Conservation (phyloP, 129 eudicot genomes). For the Gnaphalium uliginosum region DNA sequence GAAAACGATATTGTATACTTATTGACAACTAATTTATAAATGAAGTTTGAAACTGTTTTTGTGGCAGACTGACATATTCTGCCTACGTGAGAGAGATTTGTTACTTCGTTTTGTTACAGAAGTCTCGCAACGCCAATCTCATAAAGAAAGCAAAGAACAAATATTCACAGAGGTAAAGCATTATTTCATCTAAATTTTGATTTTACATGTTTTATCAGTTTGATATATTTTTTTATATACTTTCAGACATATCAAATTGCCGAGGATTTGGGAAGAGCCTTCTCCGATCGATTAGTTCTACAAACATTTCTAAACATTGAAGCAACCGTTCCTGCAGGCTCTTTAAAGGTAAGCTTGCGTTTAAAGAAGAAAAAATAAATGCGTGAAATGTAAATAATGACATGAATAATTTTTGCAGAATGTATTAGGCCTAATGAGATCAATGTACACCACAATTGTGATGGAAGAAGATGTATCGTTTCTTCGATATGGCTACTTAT, state of each 20-base stretch:
- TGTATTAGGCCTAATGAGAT: constrained; percentile 59
- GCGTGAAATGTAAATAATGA: neutral
- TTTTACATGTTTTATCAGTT: too few relatives aligned
- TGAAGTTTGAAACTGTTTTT: constrained; percentile 9
- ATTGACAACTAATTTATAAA: neutral
- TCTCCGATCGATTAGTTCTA: constrained; percentile 62
- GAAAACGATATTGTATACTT: neutral
- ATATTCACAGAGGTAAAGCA: constrained; percentile 66
- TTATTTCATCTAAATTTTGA: neutral
- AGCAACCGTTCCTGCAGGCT: constrained; percentile 48
- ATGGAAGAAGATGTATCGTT: constrained; percentile 86
- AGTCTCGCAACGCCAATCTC: constrained; percentile 64
- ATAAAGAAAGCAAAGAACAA: constrained; percentile 73
- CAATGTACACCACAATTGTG: constrained; percentile 62
- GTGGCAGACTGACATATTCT: constrained; percentile 65
- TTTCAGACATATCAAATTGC: constrained; percentile 59
- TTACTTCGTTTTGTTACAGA: constrained; percentile 70
- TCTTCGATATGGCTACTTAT: constrained; percentile 78
- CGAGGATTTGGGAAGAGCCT: constrained; percentile 95
- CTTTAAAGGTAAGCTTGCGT: constrained; percentile 40
- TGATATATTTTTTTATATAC: too few relatives aligned
- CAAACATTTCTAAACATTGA: constrained; percentile 75
- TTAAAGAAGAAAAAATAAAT: neutral
- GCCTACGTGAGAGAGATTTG: constrained; percentile 84
- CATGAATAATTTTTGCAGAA: constrained; percentile 42